Evolutionary conservation across 1,139 yeast species (phyloP).

Genomic region (Kurtzmaniella natalensis): DNA sequence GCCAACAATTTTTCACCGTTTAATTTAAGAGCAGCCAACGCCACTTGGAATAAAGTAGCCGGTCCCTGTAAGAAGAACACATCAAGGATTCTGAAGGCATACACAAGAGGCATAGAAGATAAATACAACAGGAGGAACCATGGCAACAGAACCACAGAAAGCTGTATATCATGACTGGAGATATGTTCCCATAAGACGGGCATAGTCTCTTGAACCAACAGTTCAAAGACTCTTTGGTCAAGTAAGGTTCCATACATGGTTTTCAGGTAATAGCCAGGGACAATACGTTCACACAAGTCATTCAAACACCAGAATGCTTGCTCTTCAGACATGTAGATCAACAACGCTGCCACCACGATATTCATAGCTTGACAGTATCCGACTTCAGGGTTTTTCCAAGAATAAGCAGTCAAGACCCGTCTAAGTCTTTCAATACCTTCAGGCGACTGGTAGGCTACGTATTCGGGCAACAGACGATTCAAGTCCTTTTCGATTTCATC

Average conservation of each 20-base stretch:
- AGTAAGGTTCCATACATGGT: conserved; percentile 96
- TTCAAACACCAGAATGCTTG: conserved; percentile 95
- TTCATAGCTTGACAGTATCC: conserved; percentile 99
- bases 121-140: conserved; percentile 93
- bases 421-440: conserved; percentile 85
- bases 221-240: conserved; percentile 92
- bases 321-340: conserved; percentile 93
- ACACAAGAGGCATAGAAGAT: conserved; percentile 91
- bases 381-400: conserved; percentile 96
- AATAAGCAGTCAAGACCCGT: conserved; percentile 85
- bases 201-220: conserved; percentile 83
- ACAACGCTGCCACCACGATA: conserved; percentile 88
- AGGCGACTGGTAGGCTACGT: conserved; percentile 82
- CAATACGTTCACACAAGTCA: conserved; percentile 75
- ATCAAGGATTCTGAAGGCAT: conserved; percentile 88
- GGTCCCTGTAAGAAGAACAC: conserved; percentile 90
- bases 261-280: conserved; percentile 94
- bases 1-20: conserved; percentile 80
- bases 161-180: conserved; percentile 72
- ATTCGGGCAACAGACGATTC: conserved; percentile 91
- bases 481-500: conserved; percentile 97
- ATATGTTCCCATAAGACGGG: conserved; percentile 88
- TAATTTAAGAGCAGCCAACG: conserved; percentile 78
- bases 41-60: conserved; percentile 85
- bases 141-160: conserved; percentile 92